phyloP scores from a whole-genome alignment of 2,329 filamentous ascomycete genomes.

The Hymenoscyphus fructigenus region DNA sequence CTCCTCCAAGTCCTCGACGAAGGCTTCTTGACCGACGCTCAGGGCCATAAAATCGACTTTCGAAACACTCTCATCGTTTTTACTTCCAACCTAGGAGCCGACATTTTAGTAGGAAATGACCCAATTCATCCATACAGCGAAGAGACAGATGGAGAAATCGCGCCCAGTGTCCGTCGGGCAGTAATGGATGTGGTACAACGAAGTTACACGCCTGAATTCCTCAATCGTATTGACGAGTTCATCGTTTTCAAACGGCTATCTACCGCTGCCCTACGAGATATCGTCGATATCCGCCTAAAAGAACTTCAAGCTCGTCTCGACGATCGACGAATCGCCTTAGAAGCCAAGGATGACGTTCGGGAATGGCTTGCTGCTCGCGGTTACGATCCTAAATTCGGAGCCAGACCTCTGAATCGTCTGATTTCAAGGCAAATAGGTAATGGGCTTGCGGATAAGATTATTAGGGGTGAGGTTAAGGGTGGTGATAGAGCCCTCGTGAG shows the following conservation, averaged over 20 bases:
- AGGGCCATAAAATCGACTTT: constrained; percentile 97
- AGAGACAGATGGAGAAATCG: constrained; percentile 65
- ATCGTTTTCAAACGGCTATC: constrained; percentile 92
- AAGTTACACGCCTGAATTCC: constrained; percentile 84
- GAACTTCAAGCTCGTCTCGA: constrained; percentile 83
- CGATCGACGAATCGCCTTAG: constrained; percentile 77
- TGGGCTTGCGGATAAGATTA: constrained; percentile 85
- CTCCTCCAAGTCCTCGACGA: constrained; percentile 94
- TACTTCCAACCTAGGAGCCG: constrained; percentile 90
- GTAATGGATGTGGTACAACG: constrained; percentile 85
- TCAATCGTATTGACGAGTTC: constrained; percentile 95
- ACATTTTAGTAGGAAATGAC: constrained; percentile 81
- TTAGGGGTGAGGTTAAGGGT: constrained; percentile 74
- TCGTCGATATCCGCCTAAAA: constrained; percentile 85
- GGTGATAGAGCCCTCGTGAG: constrained; percentile 72
- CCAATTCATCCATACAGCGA: constrained; percentile 63
- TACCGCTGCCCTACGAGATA: constrained; percentile 75
- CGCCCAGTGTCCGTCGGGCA: constrained; percentile 68
- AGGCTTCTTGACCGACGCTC: constrained; percentile 90
- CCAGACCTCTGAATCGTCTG: constrained; percentile 83
- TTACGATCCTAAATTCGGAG: constrained; percentile 90
- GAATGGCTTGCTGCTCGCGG: constrained; percentile 86
- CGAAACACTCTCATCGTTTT: constrained; percentile 94
- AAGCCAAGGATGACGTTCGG: constrained; percentile 70
- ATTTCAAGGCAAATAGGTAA: constrained; percentile 91